Percentiles rank a stretch among this genome's conserved stretches.
These are phyloP conservation scores for Dactylonectria estremocensis DNA, from an alignment of 2,329 filamentous ascomycete species.

Conservation along the genomic window DNA sequence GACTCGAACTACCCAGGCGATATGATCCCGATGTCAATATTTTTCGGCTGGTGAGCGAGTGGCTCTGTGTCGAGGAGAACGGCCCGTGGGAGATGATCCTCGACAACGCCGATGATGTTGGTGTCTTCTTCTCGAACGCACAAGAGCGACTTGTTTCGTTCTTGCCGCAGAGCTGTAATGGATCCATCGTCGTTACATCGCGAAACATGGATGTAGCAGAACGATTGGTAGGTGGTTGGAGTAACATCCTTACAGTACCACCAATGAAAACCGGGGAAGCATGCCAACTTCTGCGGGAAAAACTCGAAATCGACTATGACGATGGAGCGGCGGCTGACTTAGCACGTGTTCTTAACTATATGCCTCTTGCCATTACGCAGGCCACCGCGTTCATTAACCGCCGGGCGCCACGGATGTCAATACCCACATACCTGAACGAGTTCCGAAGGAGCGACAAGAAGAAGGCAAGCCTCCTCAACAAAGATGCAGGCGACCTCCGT, in stretches of 20 bases:
- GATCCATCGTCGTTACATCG: constrained; percentile 4
- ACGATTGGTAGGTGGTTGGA: not conserved
- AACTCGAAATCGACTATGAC: not conserved
- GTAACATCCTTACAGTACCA: not conserved
- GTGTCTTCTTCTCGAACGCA: not conserved
- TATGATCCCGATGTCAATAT: constrained; percentile 14
- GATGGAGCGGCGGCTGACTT: not conserved
- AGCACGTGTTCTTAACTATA: not conserved
- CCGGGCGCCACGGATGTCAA: no score
- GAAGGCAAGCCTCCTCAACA: no score
- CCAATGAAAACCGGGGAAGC: constrained; percentile 2
- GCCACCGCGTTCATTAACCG: not conserved
- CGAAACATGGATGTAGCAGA: not conserved
- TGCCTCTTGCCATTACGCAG: constrained; percentile 19
- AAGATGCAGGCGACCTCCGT: no score
- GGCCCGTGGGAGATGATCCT: constrained; percentile 9
- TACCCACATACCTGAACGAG: no score
- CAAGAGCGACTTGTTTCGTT: not conserved
- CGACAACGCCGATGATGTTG: constrained; percentile 19
- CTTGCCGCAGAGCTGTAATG: not conserved
- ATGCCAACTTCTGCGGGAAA: not conserved
- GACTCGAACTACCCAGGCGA: constrained; percentile 1
- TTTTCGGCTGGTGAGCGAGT: constrained; percentile 6
- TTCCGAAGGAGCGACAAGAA: no score
- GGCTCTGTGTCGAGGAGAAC: constrained; percentile 18